Base-by-base conservation (phyloP, 345 rosid genomes). In the Euclidium syriacum region DNA sequence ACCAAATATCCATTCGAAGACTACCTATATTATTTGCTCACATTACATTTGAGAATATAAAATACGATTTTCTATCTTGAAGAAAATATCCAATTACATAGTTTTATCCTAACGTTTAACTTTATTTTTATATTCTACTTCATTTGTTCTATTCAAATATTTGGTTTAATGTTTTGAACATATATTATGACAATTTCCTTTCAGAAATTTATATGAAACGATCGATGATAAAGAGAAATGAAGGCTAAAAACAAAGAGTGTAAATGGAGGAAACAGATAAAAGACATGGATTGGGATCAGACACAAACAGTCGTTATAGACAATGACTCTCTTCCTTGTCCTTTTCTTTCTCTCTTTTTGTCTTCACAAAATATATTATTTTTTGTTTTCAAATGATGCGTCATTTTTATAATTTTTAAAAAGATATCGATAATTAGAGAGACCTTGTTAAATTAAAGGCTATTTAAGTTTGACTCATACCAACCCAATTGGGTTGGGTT, bases 201-300 rank as follows among this genome's bases (percentile, higher is more conserved):
- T n/a, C n/a, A n/a, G n/a, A n/a, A n/a, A n/a, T n/a, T n/a, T n/a
- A n/a, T n/a, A n/a, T n/a, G n/a, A n/a, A n/a, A n/a, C n/a, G 14
- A 9, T 17, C 27, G 10, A 44, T 22, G 15, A 22, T 22, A 44
- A 53, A 62, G 27, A 36, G 27, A 25, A 30, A 38, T 49, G 48
- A 29, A 48, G 49, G 49, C 61, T 49, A 49, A 58, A 39, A 68
- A 49, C 7, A 68, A 67, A 50, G 46, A 52, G 62, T 24, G 60
- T 68, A 42, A 68, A 62, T 60, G 23, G 60, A 60, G 54, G 24
- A 60, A 39, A 68, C 67, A 60, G 59, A 59, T 59, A 68, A 60
- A 12, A 60, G 62, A 68, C 73, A 52, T 60, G 55, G 33, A 52
- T 14, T 53, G 4, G 41, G 52, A 51, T 52, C 66, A 51, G 48